A percentile compares a stretch with the other conserved stretches of the same genome.
Evolutionary conservation across 768 basidiomycete genomes (phyloP).

Genomic region (Tephrocybe rancida): DNA sequence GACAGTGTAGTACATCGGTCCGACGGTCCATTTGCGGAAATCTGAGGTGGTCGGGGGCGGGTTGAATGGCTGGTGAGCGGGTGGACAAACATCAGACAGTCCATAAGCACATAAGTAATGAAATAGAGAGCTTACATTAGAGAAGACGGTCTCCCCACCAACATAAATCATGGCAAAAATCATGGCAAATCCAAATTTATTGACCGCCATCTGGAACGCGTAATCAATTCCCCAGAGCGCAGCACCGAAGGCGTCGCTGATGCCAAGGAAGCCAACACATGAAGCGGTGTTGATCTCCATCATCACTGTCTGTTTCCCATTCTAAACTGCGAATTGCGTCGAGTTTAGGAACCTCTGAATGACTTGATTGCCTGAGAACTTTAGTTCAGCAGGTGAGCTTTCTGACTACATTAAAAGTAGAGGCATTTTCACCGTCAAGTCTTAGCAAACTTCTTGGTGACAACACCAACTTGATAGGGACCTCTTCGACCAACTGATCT

Average conservation of each 20-base stretch:
- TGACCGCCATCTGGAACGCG: slow-evolving; percentile 56
- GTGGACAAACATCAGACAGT: no score
- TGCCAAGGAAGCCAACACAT: slow-evolving; percentile 68
- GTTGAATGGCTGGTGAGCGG: slow-evolving; percentile 57
- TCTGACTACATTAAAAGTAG: no score
- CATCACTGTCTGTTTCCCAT: slow-evolving; percentile 56
- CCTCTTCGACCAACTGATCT: no score
- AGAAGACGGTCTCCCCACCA: slow-evolving; percentile 64
- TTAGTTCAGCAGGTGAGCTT: no score
- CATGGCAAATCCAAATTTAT: slow-evolving; percentile 52
- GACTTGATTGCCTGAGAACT: slow-evolving; percentile 41
- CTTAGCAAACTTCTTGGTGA: no score
- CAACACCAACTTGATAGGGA: no score
- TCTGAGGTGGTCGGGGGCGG: slow-evolving; percentile 53
- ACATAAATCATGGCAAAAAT: no score
- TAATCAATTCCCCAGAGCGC: slow-evolving; percentile 70
- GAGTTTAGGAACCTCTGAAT: slow-evolving; percentile 55
- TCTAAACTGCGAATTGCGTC: slow-evolving; percentile 41
- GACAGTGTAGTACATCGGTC: slow-evolving; percentile 75
- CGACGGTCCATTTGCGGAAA: slow-evolving; percentile 74
- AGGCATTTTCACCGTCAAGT: no score
- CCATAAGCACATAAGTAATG: no score
- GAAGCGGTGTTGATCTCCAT: slow-evolving; percentile 73
- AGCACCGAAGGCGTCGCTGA: slow-evolving; percentile 63
- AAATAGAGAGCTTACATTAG: slow-evolving; percentile 51